phyloP scores from a whole-genome alignment of 1,284 basidiomycete species.

The Ganoderma resinaceum region DNA sequence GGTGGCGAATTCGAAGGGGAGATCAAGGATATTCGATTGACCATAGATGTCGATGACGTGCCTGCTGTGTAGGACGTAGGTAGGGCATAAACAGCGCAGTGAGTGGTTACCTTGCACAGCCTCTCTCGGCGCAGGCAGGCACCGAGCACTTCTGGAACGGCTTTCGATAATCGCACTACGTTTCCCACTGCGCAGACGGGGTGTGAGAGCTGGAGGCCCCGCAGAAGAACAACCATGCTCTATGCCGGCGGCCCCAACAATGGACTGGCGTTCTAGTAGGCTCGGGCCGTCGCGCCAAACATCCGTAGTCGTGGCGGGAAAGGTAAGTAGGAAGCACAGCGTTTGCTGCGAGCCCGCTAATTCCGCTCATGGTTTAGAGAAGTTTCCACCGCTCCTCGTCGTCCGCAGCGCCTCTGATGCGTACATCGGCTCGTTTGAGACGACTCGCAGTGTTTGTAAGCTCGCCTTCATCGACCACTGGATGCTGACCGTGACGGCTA shows the following conservation, averaged over 20 bases:
- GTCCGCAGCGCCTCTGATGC: background rate
- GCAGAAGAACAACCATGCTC: background rate
- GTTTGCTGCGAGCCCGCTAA: background rate
- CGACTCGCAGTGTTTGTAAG: background rate
- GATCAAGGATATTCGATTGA: slow-evolving; percentile 35
- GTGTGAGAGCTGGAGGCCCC: background rate
- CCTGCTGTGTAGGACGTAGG: background rate
- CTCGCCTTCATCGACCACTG: background rate
- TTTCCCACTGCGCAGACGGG: background rate
- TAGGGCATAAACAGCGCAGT: background rate
- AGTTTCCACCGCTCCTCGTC: background rate
- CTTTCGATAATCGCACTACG: background rate
- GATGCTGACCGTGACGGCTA: background rate
- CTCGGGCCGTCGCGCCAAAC: background rate
- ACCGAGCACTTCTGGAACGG: background rate
- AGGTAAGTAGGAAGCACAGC: background rate
- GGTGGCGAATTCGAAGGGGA: slow-evolving; percentile 38
- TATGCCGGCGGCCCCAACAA: background rate
- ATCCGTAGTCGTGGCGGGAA: background rate
- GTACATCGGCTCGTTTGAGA: background rate
- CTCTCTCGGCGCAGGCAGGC: background rate
- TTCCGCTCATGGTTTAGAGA: background rate
- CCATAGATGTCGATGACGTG: slow-evolving; percentile 16
- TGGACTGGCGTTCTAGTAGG: background rate
- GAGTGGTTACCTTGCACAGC: slow-evolving; percentile 4